Evolutionary conservation across 805 yeast genomes (phyloP).

Genomic region (Saturnispora besseyi): DNA sequence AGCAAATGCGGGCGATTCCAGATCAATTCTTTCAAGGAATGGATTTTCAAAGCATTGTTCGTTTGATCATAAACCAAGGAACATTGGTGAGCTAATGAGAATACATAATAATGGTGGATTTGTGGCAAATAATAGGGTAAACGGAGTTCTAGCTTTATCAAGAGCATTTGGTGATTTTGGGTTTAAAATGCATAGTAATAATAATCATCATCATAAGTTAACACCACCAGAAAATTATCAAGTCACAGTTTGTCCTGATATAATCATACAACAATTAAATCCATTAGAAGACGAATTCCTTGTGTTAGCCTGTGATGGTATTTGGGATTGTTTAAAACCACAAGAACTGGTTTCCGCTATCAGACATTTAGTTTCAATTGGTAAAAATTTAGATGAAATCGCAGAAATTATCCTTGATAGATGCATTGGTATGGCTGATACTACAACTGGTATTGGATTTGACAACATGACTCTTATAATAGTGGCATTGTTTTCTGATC

Average conservation of each 20-base stretch:
- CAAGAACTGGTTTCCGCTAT: constrained; percentile 44
- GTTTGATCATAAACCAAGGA: constrained; percentile 56
- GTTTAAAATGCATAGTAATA: constrained; percentile 32
- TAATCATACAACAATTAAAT: constrained; percentile 43
- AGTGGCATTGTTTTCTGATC: constrained; percentile 22
- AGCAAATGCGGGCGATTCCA: constrained; percentile 71
- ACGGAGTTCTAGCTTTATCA: constrained; percentile 48
- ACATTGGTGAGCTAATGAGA: constrained; percentile 49
- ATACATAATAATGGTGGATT: constrained; percentile 52
- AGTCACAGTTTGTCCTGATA: constrained; percentile 75
- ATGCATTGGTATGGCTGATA: constrained; percentile 62
- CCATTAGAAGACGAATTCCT: constrained; percentile 61
- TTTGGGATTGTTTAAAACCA: constrained; percentile 66
- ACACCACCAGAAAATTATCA: constrained; percentile 62
- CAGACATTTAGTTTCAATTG: constrained; percentile 48
- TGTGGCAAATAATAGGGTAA: constrained; percentile 52
- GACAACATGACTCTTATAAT: constrained; percentile 77
- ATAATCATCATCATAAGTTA: constrained; percentile 9
- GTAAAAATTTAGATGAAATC: constrained; percentile 50
- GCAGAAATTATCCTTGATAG: constrained; percentile 52
- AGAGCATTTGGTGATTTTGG: constrained; percentile 63
- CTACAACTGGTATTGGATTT: constrained; percentile 69
- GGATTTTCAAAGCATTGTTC: constrained; percentile 54
- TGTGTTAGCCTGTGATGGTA: constrained; percentile 74
- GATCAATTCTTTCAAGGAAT: constrained; percentile 46